These are phyloP conservation scores for Didymosphaeria variabile DNA, from an alignment of 2,329 filamentous ascomycete species.

Conservation along the genomic window DNA sequence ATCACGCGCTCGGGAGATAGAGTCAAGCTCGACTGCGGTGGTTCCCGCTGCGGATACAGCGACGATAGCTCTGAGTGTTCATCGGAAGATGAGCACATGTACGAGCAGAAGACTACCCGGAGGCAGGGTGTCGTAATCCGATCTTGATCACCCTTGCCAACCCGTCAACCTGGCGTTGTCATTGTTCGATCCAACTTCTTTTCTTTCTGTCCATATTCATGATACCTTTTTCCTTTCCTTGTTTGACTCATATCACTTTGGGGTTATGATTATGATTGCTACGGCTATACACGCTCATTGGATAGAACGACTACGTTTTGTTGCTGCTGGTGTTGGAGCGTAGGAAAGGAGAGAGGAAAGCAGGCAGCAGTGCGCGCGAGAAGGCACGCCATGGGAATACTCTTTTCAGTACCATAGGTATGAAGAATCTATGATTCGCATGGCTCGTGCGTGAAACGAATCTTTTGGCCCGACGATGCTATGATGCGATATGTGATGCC, in stretches of 20 bases:
- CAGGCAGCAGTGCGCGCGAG: constrained; percentile 6
- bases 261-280: neutral
- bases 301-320: constrained; percentile 23
- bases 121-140: constrained; percentile 58
- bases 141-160: constrained; percentile 31
- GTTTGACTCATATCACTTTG: neutral
- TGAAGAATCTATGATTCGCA: constrained; percentile 30
- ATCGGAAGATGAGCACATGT: constrained; percentile 68
- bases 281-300: constrained; percentile 23
- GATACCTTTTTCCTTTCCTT: constrained; percentile 18
- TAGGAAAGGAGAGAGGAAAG: neutral
- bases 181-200: constrained; percentile 14
- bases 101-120: constrained; percentile 61
- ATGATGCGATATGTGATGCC: neutral
- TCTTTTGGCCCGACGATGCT: neutral
- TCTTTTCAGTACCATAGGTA: constrained; percentile 30
- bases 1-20: constrained; percentile 93
- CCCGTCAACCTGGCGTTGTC: constrained; percentile 1
- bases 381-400: constrained; percentile 14
- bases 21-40: constrained; percentile 96
- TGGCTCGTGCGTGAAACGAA: constrained; percentile 32
- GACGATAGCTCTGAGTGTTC: constrained; percentile 76
- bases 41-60: constrained; percentile 83
- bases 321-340: constrained; percentile 15
- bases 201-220: constrained; percentile 27